Evolutionary conservation across 805 yeast genomes (phyloP), one percentile per base, ranked within the genome.

Genomic region (Starmerella roubikii): DNA sequence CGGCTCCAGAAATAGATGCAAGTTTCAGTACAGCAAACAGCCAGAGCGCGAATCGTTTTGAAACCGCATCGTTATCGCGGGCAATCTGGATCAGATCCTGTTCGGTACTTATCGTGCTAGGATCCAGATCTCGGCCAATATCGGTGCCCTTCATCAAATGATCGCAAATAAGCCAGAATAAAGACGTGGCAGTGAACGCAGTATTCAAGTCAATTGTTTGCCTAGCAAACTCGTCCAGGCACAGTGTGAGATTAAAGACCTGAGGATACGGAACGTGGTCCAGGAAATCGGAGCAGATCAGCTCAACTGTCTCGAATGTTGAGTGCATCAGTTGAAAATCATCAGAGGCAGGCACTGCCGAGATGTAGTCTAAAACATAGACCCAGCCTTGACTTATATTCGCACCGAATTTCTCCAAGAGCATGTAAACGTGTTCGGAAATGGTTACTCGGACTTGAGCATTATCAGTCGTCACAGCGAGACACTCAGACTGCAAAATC

Each of bases 141-240:
- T 41, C 48, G 16, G 48, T 50, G 0, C 57, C 52, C n/a, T 44
- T 46, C 27, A 57, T 46, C 3, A 77, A 58, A 41, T 76, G 74
- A 51, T 91, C 97, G 49, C 95, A 81, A 3, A 91, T 73, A 13
- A 80, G 57, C 97, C 97, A 88, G 53, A 85, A 86, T 48, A 85
- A 80, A 49, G 94, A 82, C 8, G 85, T 80, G 0, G 95, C 77
- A 35, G 93, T 82, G 54, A 88, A 85, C 0, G 96, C 82, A 17
- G 84, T 81, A 55, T 88, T 88, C 47, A 88, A 57, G 48, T 88
- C 94, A 45, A 64, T 65, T 1, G 57, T 60, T 52, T 91, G 97
- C 2, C 67, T 59, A 25, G 83, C 76, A 57, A 83, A 88, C 45
- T 74, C 70, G 50, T 68, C 71, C 27, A 88, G 62, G 1, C 86